These are phyloP conservation scores for Colletotrichum gloeosporioides DNA, from an alignment of 2,329 filamentous ascomycete genomes.

Conservation along the genomic window DNA sequence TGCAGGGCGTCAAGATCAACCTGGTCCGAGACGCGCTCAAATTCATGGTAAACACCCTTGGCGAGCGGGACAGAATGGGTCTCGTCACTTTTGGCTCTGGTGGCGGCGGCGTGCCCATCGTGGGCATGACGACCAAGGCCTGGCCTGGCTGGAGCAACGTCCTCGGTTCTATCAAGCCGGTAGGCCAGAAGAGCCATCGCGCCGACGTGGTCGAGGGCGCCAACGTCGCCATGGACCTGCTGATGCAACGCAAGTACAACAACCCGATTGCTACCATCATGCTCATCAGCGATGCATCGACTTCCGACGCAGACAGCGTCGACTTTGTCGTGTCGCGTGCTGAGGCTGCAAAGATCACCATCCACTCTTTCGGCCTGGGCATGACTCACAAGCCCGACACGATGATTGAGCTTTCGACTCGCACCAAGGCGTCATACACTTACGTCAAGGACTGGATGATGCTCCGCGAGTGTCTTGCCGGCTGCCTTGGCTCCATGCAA, in stretches of 20 bases:
- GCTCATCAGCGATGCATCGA: constrained; percentile 96
- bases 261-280: constrained; percentile 96
- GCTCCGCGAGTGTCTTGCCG: constrained; percentile 93
- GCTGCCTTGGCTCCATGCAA: constrained; percentile 90
- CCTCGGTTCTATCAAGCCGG: constrained; percentile 85
- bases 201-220: constrained; percentile 97
- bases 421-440: constrained; percentile 95
- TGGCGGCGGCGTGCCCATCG: constrained; percentile 88
- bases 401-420: constrained; percentile 95
- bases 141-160: constrained; percentile 93
- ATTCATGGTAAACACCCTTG: constrained; percentile 89
- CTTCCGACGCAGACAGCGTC: constrained; percentile 91
- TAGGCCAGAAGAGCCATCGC: constrained; percentile 94
- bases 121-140: constrained; percentile 96
- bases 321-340: constrained; percentile 97
- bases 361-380: constrained; percentile 95
- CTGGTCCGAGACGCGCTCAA: constrained; percentile 88
- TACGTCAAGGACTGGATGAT: constrained; percentile 99
- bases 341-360: constrained; percentile 95
- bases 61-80: constrained; percentile 95
- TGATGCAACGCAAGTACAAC: constrained; percentile 97
- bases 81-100: constrained; percentile 96
- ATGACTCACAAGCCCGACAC: constrained; percentile 98
- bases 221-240: constrained; percentile 96
- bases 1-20: constrained; percentile 99